Conservation (phyloP, 768 basidiomycete genomes). For the Mycena capillaripes region DNA sequence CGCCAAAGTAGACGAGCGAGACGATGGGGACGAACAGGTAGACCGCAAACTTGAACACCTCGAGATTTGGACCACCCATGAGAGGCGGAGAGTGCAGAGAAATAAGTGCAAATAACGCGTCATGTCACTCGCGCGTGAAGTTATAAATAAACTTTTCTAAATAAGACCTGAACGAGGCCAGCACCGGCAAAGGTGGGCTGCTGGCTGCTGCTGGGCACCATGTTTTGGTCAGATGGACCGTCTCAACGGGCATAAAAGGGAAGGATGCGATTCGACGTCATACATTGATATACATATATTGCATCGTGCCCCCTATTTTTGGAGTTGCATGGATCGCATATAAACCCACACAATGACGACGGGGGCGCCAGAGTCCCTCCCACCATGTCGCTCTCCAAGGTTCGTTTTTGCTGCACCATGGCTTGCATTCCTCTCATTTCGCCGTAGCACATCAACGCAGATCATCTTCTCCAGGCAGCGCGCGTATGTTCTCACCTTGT, state of each 20-base stretch:
- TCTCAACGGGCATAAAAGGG: too few relatives aligned
- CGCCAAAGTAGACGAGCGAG: constrained; percentile 88
- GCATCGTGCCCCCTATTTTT: too few relatives aligned
- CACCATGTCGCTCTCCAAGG: constrained; percentile 73
- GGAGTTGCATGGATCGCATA: not conserved
- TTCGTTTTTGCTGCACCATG: constrained; percentile 44
- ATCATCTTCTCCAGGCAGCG: constrained; percentile 71
- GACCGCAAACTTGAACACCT: constrained; percentile 90
- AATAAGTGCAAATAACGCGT: not conserved
- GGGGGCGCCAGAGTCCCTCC: constrained; percentile 20
- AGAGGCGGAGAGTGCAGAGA: not conserved
- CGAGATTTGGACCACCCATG: constrained; percentile 85
- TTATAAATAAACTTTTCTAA: too few relatives aligned
- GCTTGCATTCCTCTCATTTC: not conserved
- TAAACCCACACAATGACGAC: constrained; percentile 6
- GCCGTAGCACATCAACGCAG: constrained; percentile 75
- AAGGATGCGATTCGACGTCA: not conserved
- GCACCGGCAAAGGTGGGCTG: too few relatives aligned
- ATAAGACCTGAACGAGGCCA: too few relatives aligned
- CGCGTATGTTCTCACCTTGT: constrained; percentile 53
- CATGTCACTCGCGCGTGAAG: not conserved
- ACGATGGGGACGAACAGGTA: constrained; percentile 89
- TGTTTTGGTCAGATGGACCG: too few relatives aligned
- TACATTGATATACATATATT: too few relatives aligned
- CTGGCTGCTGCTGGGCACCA: too few relatives aligned